Evolutionary conservation across 139 green algal species (phyloP), one percentile per base, ranked within the genome.

Genomic region (Yamagishiella unicocca): DNA sequence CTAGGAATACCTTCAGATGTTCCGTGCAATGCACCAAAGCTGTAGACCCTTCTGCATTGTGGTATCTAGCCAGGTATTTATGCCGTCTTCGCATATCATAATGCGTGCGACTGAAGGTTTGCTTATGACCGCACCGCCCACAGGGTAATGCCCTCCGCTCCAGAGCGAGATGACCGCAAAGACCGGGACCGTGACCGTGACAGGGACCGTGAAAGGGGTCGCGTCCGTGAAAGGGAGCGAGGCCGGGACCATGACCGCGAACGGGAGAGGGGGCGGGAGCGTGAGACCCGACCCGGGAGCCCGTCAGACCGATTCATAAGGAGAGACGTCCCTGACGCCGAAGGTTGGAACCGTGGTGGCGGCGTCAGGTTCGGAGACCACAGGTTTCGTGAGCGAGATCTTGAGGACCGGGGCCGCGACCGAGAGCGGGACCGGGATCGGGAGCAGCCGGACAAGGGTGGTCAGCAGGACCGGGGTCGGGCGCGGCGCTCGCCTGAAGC

Each of bases 151-250:
- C 50, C 50, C 12, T 58, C 50, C 50, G 50, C 50, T 25, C 14
- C 50, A 58, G 50, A 58, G 14, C 12, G 50, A 17, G 50, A 58
- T 46, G 74, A 82, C 31, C 27, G 74, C 22, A 67, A n/a, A 22
- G 55, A 84, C 55, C 55, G 54, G 22, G 70, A 58, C 2, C 22
- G 70, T 17, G 71, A 78, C 17, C 71, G 71, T 40, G 71, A 76
- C 14, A 67, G 35, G 9, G 55, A 84, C 27, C 55, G 54, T 35
- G 75, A 71, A 5, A 35, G 46, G 55, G 78, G 43, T 6, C 78
- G 78, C 38, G 40, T 54, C 17, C 37, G 68, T 53, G 68, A 76
- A 7, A 35, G 68, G 68, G 68, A 82, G 4, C 46, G 74, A 31
- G 74, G 68, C 10, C 35, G 46, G 2, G 72, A 80, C 14, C 70